Evolutionary conservation across 176 grass and related monocot genomes (phyloP).

Genomic region (Rhynchospora pubera): DNA sequence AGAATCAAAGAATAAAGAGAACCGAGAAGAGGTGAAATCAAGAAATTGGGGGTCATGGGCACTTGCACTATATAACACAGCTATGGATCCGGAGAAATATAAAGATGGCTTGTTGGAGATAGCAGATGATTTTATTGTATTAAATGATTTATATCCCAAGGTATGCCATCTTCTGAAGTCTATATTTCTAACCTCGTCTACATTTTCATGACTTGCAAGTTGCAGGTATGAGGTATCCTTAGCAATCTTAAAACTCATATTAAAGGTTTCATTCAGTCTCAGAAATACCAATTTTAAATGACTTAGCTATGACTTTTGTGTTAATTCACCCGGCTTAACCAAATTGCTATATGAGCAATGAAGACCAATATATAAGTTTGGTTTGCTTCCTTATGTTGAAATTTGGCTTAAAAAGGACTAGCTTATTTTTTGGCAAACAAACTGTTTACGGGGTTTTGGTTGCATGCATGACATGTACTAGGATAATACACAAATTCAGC

Average conservation of each 20-base stretch:
- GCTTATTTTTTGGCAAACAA: neutral
- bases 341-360: neutral
- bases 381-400: neutral
- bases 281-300: neutral
- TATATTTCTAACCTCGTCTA: neutral
- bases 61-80: slow-evolving; percentile 55
- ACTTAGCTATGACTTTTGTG: neutral
- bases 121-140: slow-evolving; percentile 61
- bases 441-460: neutral
- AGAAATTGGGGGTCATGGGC: slow-evolving; percentile 79
- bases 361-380: neutral
- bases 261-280: neutral
- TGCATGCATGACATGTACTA: neutral
- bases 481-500: neutral
- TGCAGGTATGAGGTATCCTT: neutral
- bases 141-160: slow-evolving; percentile 82
- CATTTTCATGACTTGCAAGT: neutral
- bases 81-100: slow-evolving; percentile 54
- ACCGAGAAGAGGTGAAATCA: slow-evolving; percentile 10
- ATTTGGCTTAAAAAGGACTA: neutral
- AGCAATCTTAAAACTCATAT: neutral
- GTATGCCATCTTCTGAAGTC: slow-evolving; percentile 23
- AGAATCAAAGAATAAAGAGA: slow-evolving; percentile 32
- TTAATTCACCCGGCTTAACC: neutral
- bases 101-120: slow-evolving; percentile 55